phyloP scores from a whole-genome alignment of 768 basidiomycete genomes.

The Kwoniella sp. region DNA sequence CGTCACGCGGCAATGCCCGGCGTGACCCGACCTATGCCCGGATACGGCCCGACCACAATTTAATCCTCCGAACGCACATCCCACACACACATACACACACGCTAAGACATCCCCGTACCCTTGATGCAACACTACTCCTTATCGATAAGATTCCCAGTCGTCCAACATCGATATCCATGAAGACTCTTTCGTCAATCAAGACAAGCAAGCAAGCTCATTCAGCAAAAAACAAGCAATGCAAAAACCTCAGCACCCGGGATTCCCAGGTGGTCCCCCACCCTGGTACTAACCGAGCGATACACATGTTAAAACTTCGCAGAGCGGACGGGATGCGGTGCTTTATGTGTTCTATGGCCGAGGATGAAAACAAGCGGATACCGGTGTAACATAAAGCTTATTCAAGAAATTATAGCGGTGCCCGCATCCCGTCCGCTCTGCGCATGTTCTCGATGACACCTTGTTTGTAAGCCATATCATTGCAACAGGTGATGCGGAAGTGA shows the following conservation, averaged over 20 bases:
- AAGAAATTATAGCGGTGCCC: too few relatives aligned
- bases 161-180: background rate
- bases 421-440: too few relatives aligned
- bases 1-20: background rate
- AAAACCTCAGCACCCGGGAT: constrained; percentile 19
- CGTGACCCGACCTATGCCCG: background rate
- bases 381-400: background rate
- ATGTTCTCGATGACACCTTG: too few relatives aligned
- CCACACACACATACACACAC: background rate
- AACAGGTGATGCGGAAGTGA: background rate
- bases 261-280: constrained; percentile 19
- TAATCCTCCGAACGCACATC: background rate
- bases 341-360: constrained; percentile 2
- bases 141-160: too few relatives aligned
- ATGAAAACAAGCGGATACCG: background rate
- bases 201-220: background rate
- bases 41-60: background rate
- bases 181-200: background rate
- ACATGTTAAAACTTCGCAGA: background rate
- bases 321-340: constrained; percentile 1
- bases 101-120: background rate
- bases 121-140: too few relatives aligned
- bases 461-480: background rate
- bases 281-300: constrained; percentile 20
- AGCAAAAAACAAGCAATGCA: background rate